These are phyloP conservation scores for Marsdenia floribunda DNA, from an alignment of 257 asterid genomes.

Conservation along the genomic window DNA sequence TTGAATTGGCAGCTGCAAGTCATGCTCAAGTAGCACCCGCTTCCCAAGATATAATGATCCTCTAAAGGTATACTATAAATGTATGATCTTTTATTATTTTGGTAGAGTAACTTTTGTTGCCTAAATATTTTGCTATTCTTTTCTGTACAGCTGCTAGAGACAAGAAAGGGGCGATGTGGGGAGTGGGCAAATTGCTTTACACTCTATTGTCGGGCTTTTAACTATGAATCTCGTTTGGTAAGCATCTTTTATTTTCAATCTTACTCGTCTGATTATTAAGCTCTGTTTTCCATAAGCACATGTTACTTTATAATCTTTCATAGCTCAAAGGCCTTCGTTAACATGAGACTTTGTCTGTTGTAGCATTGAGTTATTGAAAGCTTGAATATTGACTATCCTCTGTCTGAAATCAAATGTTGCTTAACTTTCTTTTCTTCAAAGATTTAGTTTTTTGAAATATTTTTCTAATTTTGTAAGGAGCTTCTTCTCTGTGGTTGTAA, in stretches of 20 bases:
- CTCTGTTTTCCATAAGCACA: not conserved
- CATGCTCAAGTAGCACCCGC: constrained; percentile 67
- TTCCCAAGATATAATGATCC: constrained; percentile 97
- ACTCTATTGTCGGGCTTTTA: constrained; percentile 86
- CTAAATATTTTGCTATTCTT: constrained; percentile 16
- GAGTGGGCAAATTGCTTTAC: constrained; percentile 99
- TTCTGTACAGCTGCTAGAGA: constrained; percentile 75
- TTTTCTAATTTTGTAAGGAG: not conserved
- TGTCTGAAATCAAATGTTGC: not conserved
- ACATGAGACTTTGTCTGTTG: not conserved
- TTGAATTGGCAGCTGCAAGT: constrained; percentile 59
- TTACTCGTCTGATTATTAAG: not conserved
- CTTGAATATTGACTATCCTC: not conserved
- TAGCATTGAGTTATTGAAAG: not conserved
- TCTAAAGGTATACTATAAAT: constrained; percentile 47
- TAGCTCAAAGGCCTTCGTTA: not conserved
- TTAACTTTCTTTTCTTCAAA: not conserved
- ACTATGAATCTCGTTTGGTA: constrained; percentile 87
- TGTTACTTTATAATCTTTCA: not conserved
- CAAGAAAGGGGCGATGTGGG: constrained; percentile 94
- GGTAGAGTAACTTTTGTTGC: constrained; percentile 12
- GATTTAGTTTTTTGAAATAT: not conserved
- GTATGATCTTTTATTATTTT: constrained; percentile 1
- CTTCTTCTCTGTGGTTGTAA: not conserved
- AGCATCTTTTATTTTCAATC: constrained; percentile 25